Percentiles rank a stretch among this genome's conserved stretches.
Evolutionary conservation across 805 yeast species (phyloP).

Genomic region (Candida nanaspora): DNA sequence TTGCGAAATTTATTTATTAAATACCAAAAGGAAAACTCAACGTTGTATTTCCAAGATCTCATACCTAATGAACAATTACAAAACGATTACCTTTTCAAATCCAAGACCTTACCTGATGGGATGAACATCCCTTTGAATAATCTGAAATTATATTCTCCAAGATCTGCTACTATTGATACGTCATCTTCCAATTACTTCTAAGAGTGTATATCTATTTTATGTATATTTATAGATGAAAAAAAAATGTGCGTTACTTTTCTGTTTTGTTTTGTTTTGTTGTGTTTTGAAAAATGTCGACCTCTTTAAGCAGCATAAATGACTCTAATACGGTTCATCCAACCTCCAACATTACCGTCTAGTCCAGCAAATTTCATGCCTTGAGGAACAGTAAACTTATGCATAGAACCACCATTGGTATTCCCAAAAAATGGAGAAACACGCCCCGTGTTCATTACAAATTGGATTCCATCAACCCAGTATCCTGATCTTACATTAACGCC

Average conservation of each 20-base stretch:
- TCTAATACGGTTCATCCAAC: constrained; percentile 74
- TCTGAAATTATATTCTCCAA: constrained; percentile 10
- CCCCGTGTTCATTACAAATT: constrained; percentile 55
- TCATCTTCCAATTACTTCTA: not conserved
- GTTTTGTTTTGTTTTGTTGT: no score
- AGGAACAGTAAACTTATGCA: constrained; percentile 58
- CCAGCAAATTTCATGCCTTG: constrained; percentile 57
- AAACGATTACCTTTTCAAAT: constrained; percentile 10
- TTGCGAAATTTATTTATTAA: constrained; percentile 11
- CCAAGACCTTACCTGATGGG: constrained; percentile 17
- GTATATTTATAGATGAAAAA: no score
- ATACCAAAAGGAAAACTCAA: constrained; percentile 16
- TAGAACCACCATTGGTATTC: constrained; percentile 59
- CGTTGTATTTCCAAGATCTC: not conserved
- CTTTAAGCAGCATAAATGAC: constrained; percentile 40
- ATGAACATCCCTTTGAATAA: constrained; percentile 18
- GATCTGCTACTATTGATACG: constrained; percentile 5
- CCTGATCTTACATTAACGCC: constrained; percentile 69
- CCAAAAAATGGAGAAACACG: constrained; percentile 56
- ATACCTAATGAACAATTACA: not conserved
- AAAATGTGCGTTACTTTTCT: no score
- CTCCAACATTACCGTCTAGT: constrained; percentile 57
- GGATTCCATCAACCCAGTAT: constrained; percentile 85
- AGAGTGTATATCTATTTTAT: no score
- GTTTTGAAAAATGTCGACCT: no score